Evolutionary conservation across 768 basidiomycete genomes (phyloP).

Genomic region (Pulveroboletus sp.): DNA sequence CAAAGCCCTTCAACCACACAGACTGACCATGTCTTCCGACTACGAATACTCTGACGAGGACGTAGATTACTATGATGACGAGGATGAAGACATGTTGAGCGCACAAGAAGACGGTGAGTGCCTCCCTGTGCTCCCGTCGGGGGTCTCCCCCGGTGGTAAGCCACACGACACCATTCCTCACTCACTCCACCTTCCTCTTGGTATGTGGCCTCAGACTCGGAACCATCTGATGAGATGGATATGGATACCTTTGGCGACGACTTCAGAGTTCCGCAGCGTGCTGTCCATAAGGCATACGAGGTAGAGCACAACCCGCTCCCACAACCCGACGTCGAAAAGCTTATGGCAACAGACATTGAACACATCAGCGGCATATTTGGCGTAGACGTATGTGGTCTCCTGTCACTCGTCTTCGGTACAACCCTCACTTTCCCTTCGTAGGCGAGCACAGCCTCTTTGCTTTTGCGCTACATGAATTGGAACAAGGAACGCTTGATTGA

Average conservation of each 20-base stretch:
- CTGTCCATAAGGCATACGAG: constrained; percentile 70
- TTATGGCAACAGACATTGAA: constrained; percentile 76
- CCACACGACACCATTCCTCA: constrained; percentile 9
- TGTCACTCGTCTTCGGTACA: not conserved
- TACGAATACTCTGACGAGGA: constrained; percentile 71
- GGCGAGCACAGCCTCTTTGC: constrained; percentile 65
- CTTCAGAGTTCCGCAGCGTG: constrained; percentile 52
- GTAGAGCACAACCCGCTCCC: constrained; percentile 78
- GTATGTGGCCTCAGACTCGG: constrained; percentile 31
- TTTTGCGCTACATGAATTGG: constrained; percentile 85
- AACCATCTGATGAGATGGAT: constrained; percentile 55
- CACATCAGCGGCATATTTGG: constrained; percentile 85
- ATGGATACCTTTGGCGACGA: constrained; percentile 63
- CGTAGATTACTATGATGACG: constrained; percentile 61
- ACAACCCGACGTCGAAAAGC: constrained; percentile 67
- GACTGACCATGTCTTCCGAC: constrained; percentile 51
- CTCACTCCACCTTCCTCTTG: constrained; percentile 19
- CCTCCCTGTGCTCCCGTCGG: constrained; percentile 1
- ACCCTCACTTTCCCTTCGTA: constrained; percentile 28
- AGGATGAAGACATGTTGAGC: constrained; percentile 62
- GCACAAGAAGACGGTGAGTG: constrained; percentile 54
- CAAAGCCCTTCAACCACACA: constrained; percentile 7
- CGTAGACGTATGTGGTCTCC: constrained; percentile 64
- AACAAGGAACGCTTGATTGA: constrained; percentile 96
- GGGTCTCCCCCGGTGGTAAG: constrained; percentile 16